Evolutionary conservation across 1,139 yeast genomes (phyloP).

Genomic region (Candida sanyaensis): DNA sequence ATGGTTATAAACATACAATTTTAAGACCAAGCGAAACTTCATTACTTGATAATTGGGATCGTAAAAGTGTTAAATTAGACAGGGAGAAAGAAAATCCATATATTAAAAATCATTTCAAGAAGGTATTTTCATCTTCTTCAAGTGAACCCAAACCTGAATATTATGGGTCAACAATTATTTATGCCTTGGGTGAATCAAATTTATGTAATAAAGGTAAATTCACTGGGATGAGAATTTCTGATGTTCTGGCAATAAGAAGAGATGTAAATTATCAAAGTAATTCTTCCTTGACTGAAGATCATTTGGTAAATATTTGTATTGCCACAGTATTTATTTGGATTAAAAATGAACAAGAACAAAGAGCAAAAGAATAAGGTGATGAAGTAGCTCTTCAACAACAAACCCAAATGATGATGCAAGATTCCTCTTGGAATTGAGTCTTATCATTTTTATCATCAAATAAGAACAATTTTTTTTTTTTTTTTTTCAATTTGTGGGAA

Average conservation of each 20-base stretch:
- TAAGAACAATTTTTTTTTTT: too few relatives aligned
- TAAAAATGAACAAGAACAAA: slow-evolving; percentile 10
- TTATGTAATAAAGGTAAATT: too few relatives aligned
- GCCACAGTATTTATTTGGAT: slow-evolving; percentile 8
- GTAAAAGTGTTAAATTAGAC: slow-evolving; percentile 9
- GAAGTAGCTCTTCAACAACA: too few relatives aligned
- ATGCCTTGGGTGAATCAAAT: too few relatives aligned
- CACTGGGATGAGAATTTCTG: slow-evolving; percentile 9
- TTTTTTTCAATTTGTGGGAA: too few relatives aligned
- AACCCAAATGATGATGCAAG: too few relatives aligned
- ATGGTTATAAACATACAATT: too few relatives aligned
- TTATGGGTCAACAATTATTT: slow-evolving; percentile 7
- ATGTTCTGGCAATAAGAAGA: slow-evolving; percentile 3
- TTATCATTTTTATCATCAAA: too few relatives aligned
- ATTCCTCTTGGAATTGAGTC: too few relatives aligned
- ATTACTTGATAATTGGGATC: slow-evolving; percentile 11
- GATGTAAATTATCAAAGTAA: slow-evolving; percentile 11
- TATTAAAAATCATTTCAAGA: slow-evolving; percentile 7
- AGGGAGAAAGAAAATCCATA: slow-evolving; percentile 11
- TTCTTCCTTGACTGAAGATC: slow-evolving; percentile 11
- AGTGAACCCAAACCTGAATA: slow-evolving; percentile 11
- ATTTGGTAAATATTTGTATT: slow-evolving; percentile 15
- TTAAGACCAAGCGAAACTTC: too few relatives aligned
- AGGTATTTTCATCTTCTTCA: slow-evolving; percentile 6
- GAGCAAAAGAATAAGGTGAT: not conserved